phyloP scores from a whole-genome alignment of 2,329 filamentous ascomycete genomes.

The Colletotrichum orchidophilum region DNA sequence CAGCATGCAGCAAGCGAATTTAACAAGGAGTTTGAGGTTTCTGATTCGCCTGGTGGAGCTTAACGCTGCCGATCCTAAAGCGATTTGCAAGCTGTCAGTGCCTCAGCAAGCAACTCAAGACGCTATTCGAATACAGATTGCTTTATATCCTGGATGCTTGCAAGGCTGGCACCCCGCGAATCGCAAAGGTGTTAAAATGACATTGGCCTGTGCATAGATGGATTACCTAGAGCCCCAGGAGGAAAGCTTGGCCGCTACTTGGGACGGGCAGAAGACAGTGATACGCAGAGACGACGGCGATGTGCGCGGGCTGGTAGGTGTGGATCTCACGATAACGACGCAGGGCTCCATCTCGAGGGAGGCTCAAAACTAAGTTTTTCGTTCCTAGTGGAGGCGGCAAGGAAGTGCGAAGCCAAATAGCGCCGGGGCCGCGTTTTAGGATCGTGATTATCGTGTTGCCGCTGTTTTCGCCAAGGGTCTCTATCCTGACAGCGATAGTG shows the following conservation, averaged over 20 bases:
- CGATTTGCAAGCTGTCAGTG: not conserved
- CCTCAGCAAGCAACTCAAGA: not conserved
- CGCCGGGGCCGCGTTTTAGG: slow-evolving; percentile 2
- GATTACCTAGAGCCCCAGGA: not conserved
- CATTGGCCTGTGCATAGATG: not conserved
- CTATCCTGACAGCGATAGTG: slow-evolving; percentile 4
- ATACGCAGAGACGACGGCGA: not conserved
- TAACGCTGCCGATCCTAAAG: not conserved
- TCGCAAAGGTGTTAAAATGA: not conserved
- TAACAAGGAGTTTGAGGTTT: not conserved
- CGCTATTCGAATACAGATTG: not conserved
- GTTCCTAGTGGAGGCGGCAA: slow-evolving; percentile 22
- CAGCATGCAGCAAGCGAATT: not conserved
- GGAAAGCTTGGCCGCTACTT: not conserved
- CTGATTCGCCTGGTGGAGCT: not conserved
- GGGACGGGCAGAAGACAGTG: not conserved
- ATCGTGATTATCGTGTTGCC: not conserved
- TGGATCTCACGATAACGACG: slow-evolving; percentile 10
- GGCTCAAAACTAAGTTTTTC: not conserved
- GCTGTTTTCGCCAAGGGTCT: not conserved
- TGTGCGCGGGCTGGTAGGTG: not conserved
- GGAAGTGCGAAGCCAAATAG: not conserved
- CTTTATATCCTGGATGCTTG: not conserved
- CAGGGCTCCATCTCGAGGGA: slow-evolving; percentile 7
- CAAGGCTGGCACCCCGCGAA: too few species aligned